These are phyloP conservation scores for Penicillium thymicola DNA, from an alignment of 2,329 filamentous ascomycete species.

Conservation along the genomic window DNA sequence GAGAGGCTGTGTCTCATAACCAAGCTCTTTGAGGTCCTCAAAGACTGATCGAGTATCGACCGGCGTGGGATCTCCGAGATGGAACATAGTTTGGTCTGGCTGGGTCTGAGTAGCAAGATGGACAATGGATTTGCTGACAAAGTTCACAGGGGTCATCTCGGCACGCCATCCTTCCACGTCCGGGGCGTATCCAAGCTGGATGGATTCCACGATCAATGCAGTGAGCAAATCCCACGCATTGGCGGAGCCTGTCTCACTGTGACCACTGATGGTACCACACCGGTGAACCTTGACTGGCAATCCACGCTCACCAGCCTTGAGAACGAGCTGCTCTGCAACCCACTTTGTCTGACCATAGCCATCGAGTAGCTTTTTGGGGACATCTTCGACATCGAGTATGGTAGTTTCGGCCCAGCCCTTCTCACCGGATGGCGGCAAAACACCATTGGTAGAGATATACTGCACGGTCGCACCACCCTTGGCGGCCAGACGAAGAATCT, in stretches of 20 bases:
- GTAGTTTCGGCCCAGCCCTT: conserved; percentile 69
- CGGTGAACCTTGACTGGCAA: conserved; percentile 69
- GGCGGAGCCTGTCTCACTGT: conserved; percentile 69
- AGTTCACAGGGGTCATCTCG: conserved; percentile 83
- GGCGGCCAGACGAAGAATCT: conserved; percentile 69
- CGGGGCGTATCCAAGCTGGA: conserved; percentile 67
- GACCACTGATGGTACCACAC: conserved; percentile 73
- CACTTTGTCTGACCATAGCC: conserved; percentile 80
- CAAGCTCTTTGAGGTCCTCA: conserved; percentile 60
- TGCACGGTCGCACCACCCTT: conserved; percentile 68
- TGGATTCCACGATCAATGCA: conserved; percentile 71
- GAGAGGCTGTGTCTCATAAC: conserved; percentile 66
- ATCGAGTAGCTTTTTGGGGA: conserved; percentile 65
- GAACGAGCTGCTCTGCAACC: conserved; percentile 73
- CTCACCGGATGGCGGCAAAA: conserved; percentile 63
- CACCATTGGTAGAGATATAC: conserved; percentile 77
- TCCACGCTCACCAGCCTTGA: conserved; percentile 65
- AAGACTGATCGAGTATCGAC: conserved; percentile 66
- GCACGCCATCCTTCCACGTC: conserved; percentile 71
- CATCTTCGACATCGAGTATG: conserved; percentile 64
- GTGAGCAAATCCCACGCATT: conserved; percentile 77
- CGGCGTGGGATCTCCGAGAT: conserved; percentile 70
- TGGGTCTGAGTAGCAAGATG: conserved; percentile 64
- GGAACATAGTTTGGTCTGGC: conserved; percentile 64
- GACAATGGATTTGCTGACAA: conserved; percentile 70